Evolutionary conservation across 495 filamentous ascomycete species (phyloP).

Genomic region (Podospora tetraspora): DNA sequence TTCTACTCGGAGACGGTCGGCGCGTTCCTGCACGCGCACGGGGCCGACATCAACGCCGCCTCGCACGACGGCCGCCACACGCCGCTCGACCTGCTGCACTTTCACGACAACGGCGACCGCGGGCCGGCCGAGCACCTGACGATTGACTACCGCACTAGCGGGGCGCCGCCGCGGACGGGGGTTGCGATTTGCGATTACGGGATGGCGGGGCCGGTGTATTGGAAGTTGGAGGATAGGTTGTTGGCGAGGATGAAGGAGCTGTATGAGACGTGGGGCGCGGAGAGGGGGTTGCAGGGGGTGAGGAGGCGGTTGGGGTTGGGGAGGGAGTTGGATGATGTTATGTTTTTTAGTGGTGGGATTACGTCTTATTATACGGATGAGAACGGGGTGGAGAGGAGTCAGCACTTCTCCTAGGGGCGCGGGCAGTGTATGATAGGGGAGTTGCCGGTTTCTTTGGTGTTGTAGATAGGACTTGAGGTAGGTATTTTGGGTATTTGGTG

Average conservation of each 20-base stretch:
- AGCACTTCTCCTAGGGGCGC: background rate
- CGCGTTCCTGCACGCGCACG: background rate
- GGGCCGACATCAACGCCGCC: background rate
- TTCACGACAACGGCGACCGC: background rate
- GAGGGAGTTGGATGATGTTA: background rate
- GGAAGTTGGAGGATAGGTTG: background rate
- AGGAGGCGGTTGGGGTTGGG: background rate
- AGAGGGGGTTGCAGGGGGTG: background rate
- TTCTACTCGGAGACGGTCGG: conserved; percentile 2
- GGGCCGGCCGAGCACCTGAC: background rate
- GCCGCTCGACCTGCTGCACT: conserved; percentile 2
- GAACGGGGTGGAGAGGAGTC: background rate
- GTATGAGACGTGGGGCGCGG: background rate
- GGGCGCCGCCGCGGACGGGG: background rate
- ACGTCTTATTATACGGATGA: background rate
- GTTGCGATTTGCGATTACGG: background rate
- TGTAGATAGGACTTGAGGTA: too few species aligned
- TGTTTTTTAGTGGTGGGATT: background rate
- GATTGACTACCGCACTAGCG: background rate
- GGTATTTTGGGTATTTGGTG: too few species aligned
- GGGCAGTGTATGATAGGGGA: background rate
- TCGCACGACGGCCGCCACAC: background rate
- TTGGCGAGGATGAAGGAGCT: background rate
- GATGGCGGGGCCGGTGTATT: background rate
- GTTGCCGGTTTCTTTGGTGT: too few species aligned